Evolutionary conservation across 1,284 basidiomycete species (phyloP).

Genomic region (Austroboletus niveus): DNA sequence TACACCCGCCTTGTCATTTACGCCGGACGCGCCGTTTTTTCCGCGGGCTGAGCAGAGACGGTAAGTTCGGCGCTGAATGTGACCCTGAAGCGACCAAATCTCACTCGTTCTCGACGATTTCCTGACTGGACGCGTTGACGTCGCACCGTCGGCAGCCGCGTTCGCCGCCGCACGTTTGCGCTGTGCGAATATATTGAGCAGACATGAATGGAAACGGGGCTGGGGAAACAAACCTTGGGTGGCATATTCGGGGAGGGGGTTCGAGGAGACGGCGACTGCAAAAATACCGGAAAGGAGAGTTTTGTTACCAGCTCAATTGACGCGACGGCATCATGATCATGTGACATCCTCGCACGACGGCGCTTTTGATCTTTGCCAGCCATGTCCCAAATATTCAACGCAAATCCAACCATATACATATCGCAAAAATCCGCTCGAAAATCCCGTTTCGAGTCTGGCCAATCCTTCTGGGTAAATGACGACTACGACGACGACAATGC

Average conservation of each 20-base stretch:
- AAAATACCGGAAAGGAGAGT: conserved; percentile 13
- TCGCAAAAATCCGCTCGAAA: conserved; percentile 40
- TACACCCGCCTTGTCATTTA: conserved; percentile 1
- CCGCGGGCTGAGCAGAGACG: conserved; percentile 14
- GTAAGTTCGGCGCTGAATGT: conserved; percentile 2
- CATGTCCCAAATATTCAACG: conserved; percentile 53
- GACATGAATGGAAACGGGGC: background rate
- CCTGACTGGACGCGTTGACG: conserved; percentile 44
- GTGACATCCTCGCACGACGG: conserved; percentile 17
- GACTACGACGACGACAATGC: conserved; percentile 32
- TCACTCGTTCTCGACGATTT: conserved; percentile 42
- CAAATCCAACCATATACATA: conserved; percentile 60
- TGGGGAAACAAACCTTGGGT: conserved; percentile 39
- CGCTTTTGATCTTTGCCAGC: background rate
- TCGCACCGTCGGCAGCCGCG: conserved; percentile 23
- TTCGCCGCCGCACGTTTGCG: conserved; percentile 40
- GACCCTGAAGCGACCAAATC: conserved; percentile 3
- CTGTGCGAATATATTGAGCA: conserved; percentile 20
- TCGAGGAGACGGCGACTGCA: background rate
- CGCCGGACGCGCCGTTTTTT: conserved; percentile 9
- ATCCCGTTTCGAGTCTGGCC: conserved; percentile 33
- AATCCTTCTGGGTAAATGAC: conserved; percentile 53
- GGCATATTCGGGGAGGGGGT: conserved; percentile 26
- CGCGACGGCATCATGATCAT: conserved; percentile 12
- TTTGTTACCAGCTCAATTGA: too few relatives aligned